These are phyloP conservation scores for Tylopilus subfusipes DNA, from an alignment of 768 basidiomycete genomes.

Conservation along the genomic window DNA sequence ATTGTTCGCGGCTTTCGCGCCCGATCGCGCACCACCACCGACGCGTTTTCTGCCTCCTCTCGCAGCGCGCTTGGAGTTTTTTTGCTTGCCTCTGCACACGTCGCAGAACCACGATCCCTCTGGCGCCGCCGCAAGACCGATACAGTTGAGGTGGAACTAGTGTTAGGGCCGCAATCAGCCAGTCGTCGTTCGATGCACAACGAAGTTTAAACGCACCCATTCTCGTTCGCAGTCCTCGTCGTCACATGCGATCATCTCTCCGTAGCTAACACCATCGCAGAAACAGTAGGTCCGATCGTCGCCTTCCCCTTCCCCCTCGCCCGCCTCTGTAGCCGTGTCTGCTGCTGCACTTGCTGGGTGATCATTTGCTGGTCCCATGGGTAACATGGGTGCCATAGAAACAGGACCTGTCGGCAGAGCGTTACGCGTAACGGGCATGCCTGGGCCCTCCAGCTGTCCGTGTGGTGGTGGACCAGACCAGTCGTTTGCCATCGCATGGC, in stretches of 20 bases:
- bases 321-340: conserved; percentile 44
- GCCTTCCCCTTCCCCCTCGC: conserved; percentile 49
- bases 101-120: conserved; percentile 78
- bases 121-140: conserved; percentile 63
- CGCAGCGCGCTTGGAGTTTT: conserved; percentile 46
- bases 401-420: conserved; percentile 28
- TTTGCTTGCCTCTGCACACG: conserved; percentile 53
- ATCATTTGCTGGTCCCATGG: conserved; percentile 28
- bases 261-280: conserved; percentile 81
- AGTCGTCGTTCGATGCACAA: background rate
- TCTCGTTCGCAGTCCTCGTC: conserved; percentile 73
- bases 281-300: conserved; percentile 75
- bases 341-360: conserved; percentile 37
- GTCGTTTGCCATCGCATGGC: conserved; percentile 38
- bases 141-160: conserved; percentile 80
- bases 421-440: conserved; percentile 65
- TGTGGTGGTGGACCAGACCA: conserved; percentile 50
- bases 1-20: conserved; percentile 29
- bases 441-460: conserved; percentile 69
- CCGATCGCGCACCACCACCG: conserved; percentile 31
- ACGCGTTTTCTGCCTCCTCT: conserved; percentile 52
- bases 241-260: conserved; percentile 96
- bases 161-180: conserved; percentile 10
- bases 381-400: conserved; percentile 21
- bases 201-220: conserved; percentile 63